phyloP scores from a whole-genome alignment of 2,329 filamentous ascomycete genomes.

The Capronia epimyces region DNA sequence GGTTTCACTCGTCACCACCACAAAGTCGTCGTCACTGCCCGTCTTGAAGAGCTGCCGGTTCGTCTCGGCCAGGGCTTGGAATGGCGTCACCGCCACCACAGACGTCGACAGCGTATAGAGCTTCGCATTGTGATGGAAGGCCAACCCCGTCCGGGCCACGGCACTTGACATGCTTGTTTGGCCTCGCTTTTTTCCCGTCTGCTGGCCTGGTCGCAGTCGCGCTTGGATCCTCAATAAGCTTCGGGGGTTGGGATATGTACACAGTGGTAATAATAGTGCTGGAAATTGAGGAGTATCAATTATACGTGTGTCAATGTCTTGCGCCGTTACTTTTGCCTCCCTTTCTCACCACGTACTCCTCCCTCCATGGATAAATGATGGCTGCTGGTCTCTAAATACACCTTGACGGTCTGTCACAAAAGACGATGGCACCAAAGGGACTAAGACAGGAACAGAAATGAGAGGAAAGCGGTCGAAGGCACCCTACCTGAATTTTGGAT shows the following conservation, averaged over 20 bases:
- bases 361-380: too few relatives aligned
- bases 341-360: too few relatives aligned
- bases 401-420: neutral
- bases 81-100: slow-evolving; percentile 45
- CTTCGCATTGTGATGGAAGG: slow-evolving; percentile 22
- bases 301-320: too few relatives aligned
- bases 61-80: slow-evolving; percentile 47
- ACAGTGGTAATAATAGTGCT: too few relatives aligned
- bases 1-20: slow-evolving; percentile 59
- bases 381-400: neutral
- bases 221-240: neutral
- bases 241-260: too few relatives aligned
- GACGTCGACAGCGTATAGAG: slow-evolving; percentile 18
- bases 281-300: too few relatives aligned
- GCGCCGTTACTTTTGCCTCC: too few relatives aligned
- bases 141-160: slow-evolving; percentile 12
- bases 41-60: slow-evolving; percentile 57
- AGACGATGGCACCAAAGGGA: neutral
- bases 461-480: neutral
- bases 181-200: neutral
- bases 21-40: slow-evolving; percentile 46
- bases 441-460: neutral
- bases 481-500: neutral
- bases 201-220: neutral
- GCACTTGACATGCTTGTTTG: slow-evolving; percentile 13